Evolutionary conservation across 2,329 filamentous ascomycete genomes (phyloP), one percentile per base, ranked within the genome.

Genomic region (Trichoderma atroviride): DNA sequence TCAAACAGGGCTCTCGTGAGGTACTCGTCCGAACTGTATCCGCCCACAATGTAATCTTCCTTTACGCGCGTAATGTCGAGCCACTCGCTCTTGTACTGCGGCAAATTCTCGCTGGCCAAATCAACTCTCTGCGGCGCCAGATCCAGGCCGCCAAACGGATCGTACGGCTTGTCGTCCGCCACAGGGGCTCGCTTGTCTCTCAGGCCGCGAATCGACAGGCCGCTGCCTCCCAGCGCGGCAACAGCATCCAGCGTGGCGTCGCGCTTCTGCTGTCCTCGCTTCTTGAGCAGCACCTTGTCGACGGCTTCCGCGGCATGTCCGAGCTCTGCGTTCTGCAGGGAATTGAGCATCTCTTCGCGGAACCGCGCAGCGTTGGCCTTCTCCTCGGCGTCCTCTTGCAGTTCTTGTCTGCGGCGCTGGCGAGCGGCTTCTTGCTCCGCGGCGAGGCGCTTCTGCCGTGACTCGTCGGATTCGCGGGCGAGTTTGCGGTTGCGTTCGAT

Each of bases 11-110:
- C 90, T 29, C 94, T 86, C 9, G 89, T 85, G 75, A 93, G 92
- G 77, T 96, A 98, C 77, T 97, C 94, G 40, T 87, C 84, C 55
- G 95, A 83, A 75, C 91, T 90, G 80, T 96, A 98, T 0, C 96
- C 96, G 37, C 94, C 94, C 19, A 92, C 92, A 63, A 87, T 82
- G 76, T 91, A 89, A 56, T 86, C 84, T 2, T 86, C 81, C 76
- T 94, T 90, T 52, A 87, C 87, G 69, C 89, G 87, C 37, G 89
- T 86, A 29, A 83, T 83, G 56, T 91, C 89, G 65, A 96, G 83
- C 84, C 90, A 93, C 58, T 91, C 87, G 76, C 92, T 93, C 53
- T 89, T 87, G 79, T 97, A 97, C 53, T 85, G 82, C 61, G 88
- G 85, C 72, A 89, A 87, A 47, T 74, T 74, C 5, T 79, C 79